Evolutionary conservation across 192 early-diverging fungal genomes (phyloP).

Genomic region (Phycomyces blakesleeanus): DNA sequence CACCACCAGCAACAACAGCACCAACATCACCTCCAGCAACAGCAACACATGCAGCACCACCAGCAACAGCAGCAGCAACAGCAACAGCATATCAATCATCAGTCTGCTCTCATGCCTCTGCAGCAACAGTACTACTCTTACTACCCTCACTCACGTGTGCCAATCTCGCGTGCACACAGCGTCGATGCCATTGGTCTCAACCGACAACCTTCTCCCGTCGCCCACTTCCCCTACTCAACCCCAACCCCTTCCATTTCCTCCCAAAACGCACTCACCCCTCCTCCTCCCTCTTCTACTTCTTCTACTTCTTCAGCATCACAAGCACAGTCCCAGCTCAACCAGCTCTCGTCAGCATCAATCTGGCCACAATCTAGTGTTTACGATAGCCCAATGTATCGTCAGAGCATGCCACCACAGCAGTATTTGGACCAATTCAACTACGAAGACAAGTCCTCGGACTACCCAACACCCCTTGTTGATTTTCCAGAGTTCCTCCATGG

Average conservation of each 20-base stretch:
- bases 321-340: too few species aligned
- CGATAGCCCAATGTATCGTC: constrained; percentile 14
- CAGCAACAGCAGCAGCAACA: constrained; percentile 13
- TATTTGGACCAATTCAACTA: constrained; percentile 12
- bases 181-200: constrained; percentile 20
- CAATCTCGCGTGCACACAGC: constrained; percentile 17
- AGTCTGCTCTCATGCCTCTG: background rate
- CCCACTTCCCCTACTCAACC: constrained; percentile 2
- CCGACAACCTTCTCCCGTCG: constrained; percentile 1
- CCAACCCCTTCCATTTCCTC: background rate
- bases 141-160: background rate
- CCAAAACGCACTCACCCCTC: constrained; percentile 12
- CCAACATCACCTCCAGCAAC: constrained; percentile 8
- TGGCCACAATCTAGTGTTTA: background rate
- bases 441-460: background rate
- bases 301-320: too few species aligned
- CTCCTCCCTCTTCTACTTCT: too few species aligned
- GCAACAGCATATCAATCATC: too few species aligned
- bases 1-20: constrained; percentile 14
- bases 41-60: constrained; percentile 12
- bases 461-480: constrained; percentile 1
- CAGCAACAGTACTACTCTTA: constrained; percentile 4
- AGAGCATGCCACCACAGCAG: constrained; percentile 21
- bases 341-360: background rate
- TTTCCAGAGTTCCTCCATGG: constrained; percentile 26